Conservation (phyloP, 176 grass and related monocot genomes). For the barley (Hordeum vulgare) region MorexV3_pseudomolecules_assembly NC_058519.1:42676985-42677484, state of each 20-base stretch:
- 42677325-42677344: neutral
- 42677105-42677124: neutral
- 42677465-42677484: too few relatives aligned
- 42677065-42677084: neutral
- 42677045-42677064: neutral
- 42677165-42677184: too few relatives aligned
- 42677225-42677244: neutral
- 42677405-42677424: neutral
- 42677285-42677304: neutral
- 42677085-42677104: neutral
- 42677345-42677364: neutral
- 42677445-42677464: neutral
- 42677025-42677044: neutral
- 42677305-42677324: neutral
- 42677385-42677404: neutral
- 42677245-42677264: neutral
- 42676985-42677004: slow-evolving; percentile 35
- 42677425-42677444: neutral
- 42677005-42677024: neutral
- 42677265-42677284: neutral
- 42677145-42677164: too few relatives aligned
- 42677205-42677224: too few relatives aligned
- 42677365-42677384: neutral
- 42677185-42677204: too few relatives aligned
- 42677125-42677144: too few relatives aligned